Percentiles rank a stretch among this genome's conserved stretches.
Evolutionary conservation across 768 basidiomycete species (phyloP).

Genomic region (Mycena alexandri): DNA sequence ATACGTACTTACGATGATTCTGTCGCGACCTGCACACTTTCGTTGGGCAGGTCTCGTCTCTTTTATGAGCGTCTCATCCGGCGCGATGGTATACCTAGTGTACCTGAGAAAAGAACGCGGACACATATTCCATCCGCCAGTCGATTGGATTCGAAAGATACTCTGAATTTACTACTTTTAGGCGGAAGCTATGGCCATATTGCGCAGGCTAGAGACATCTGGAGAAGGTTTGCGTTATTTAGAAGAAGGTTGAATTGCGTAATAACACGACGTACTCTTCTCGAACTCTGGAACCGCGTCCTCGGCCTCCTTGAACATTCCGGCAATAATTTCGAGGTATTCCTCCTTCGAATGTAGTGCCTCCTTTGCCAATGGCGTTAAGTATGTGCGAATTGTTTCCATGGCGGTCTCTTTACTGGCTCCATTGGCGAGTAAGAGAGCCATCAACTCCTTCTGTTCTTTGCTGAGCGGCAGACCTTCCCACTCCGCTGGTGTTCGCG

Average conservation of each 20-base stretch:
- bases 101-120: slow-evolving; percentile 43
- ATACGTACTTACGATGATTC: slow-evolving; percentile 39
- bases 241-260: no score
- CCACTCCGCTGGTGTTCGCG: neutral
- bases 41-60: slow-evolving; percentile 41
- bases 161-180: no score
- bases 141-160: slow-evolving; percentile 23
- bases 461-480: slow-evolving; percentile 14
- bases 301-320: slow-evolving; percentile 29
- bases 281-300: neutral
- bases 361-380: slow-evolving; percentile 46
- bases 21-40: slow-evolving; percentile 39
- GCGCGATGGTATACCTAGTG: slow-evolving; percentile 45
- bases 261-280: no score
- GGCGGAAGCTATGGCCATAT: no score
- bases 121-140: slow-evolving; percentile 4
- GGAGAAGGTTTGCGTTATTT: no score
- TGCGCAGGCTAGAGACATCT: no score
- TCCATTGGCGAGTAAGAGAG: slow-evolving; percentile 16
- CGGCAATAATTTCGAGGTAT: slow-evolving; percentile 5
- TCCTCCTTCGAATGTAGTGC: slow-evolving; percentile 35
- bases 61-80: slow-evolving; percentile 46
- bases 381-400: slow-evolving; percentile 45
- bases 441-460: slow-evolving; percentile 14
- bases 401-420: slow-evolving; percentile 17